Conservation (phyloP, 768 basidiomycete genomes). For the Amanita muscaria region DNA sequence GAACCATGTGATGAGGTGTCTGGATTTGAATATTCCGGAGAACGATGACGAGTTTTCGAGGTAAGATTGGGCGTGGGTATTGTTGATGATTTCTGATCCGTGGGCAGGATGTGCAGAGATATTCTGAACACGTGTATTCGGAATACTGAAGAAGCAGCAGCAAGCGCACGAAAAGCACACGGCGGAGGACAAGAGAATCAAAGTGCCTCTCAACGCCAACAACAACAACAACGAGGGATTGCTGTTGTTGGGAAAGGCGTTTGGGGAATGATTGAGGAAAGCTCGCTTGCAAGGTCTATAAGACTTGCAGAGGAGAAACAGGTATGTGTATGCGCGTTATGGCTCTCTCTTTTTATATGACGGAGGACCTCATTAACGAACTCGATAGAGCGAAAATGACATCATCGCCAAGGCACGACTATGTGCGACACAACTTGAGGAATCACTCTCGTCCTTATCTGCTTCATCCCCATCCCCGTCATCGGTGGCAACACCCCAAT, state of each 20-base stretch:
- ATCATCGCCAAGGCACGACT: slow-evolving; percentile 38
- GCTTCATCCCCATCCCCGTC: slow-evolving; percentile 15
- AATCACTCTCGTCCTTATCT: slow-evolving; percentile 16
- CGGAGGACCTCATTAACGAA: neutral
- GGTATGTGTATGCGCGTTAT: slow-evolving; percentile 24
- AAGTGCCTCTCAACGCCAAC: too few relatives aligned
- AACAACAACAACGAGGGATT: too few relatives aligned
- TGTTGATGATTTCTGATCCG: slow-evolving; percentile 7
- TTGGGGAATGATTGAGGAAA: slow-evolving; percentile 83
- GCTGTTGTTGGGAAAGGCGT: slow-evolving; percentile 59
- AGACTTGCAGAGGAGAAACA: slow-evolving; percentile 48
- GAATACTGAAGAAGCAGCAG: slow-evolving; percentile 78
- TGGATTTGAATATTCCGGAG: slow-evolving; percentile 89
- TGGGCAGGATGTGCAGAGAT: slow-evolving; percentile 68
- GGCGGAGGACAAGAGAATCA: too few relatives aligned
- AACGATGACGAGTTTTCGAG: slow-evolving; percentile 73
- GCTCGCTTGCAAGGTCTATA: slow-evolving; percentile 68
- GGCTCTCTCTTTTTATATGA: slow-evolving; percentile 2
- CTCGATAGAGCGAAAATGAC: slow-evolving; percentile 35
- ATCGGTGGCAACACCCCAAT: too few relatives aligned
- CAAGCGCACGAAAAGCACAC: too few relatives aligned
- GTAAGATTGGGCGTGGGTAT: slow-evolving; percentile 23
- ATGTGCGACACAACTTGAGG: slow-evolving; percentile 31
- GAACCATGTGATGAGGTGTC: slow-evolving; percentile 81
- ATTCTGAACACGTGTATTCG: slow-evolving; percentile 86